These are phyloP conservation scores for Talaromyces amestolkiae DNA, from an alignment of 2,329 filamentous ascomycete species.

Conservation along the genomic window DNA sequence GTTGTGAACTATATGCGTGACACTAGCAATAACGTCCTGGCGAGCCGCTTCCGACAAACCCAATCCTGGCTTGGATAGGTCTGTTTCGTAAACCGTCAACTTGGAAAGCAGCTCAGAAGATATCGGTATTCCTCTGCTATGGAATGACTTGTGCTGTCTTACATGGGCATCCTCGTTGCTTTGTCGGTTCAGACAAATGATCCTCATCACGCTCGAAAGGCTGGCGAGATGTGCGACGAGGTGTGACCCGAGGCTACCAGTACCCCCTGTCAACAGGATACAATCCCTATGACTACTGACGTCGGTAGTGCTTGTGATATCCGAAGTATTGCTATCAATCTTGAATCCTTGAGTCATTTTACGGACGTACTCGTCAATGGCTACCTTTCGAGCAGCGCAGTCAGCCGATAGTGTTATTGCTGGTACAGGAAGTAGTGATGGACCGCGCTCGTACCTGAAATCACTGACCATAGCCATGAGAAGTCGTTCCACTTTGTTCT, in stretches of 20 bases:
- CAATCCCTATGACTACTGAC: not conserved
- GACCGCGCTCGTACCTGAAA: not conserved
- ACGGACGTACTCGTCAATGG: not conserved
- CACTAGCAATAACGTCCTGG: slow-evolving; percentile 21
- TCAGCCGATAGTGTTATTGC: not conserved
- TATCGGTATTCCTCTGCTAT: not conserved
- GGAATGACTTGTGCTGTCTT: not conserved
- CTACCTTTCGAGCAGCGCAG: not conserved
- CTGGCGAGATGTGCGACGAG: slow-evolving; percentile 48
- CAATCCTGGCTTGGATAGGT: not conserved
- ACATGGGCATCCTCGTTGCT: not conserved
- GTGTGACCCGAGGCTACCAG: slow-evolving; percentile 40
- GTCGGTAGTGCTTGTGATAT: not conserved
- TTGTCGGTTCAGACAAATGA: slow-evolving; percentile 27
- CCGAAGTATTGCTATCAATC: not conserved
- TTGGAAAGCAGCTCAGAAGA: not conserved
- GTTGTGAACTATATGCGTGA: slow-evolving; percentile 47
- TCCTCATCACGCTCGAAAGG: slow-evolving; percentile 41
- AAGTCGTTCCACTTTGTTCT: slow-evolving; percentile 17
- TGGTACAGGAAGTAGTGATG: not conserved
- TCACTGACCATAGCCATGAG: slow-evolving; percentile 22
- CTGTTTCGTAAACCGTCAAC: not conserved
- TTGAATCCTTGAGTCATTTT: not conserved
- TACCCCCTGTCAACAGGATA: not conserved
- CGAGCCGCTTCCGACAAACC: not conserved